A percentile compares a stretch with the other conserved stretches of the same genome.
Conservation (phyloP, 179 eudicot species). For the Nepenthes alata region DNA sequence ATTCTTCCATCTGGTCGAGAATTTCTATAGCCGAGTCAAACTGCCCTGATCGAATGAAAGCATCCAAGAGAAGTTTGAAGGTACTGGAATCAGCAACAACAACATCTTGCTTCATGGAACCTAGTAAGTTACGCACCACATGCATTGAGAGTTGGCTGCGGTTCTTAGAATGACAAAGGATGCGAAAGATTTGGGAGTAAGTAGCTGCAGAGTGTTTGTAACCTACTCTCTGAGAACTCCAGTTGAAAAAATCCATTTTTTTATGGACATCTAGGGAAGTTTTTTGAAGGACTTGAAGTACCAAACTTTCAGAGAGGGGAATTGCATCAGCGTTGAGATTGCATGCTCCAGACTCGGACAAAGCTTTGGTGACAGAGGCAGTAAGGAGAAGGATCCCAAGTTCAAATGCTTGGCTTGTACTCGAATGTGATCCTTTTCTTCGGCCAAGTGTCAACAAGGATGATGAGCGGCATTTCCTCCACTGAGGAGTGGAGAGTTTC, state of each 20-base stretch:
- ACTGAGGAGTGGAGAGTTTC: constrained; percentile 1
- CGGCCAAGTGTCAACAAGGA: constrained; percentile 11
- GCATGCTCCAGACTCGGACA: constrained; percentile 35
- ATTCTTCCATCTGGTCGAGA: constrained; percentile 43
- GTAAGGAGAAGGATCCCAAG: constrained; percentile 36
- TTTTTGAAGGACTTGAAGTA: constrained; percentile 41
- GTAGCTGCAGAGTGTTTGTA: constrained; percentile 51
- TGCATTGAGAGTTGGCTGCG: constrained; percentile 18
- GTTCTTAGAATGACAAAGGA: constrained; percentile 31
- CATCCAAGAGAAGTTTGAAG: constrained; percentile 59
- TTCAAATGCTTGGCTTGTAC: constrained; percentile 12
- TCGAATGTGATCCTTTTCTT: constrained; percentile 7
- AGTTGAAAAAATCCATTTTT: constrained; percentile 55
- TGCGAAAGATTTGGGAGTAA: constrained; percentile 43
- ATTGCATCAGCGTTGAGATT: constrained; percentile 38
- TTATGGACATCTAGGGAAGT: constrained; percentile 40
- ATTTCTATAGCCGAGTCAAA: constrained; percentile 56
- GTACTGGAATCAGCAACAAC: constrained; percentile 44
- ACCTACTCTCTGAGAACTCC: constrained; percentile 45
- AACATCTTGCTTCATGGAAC: constrained; percentile 51
- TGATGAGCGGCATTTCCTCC: constrained; percentile 16
- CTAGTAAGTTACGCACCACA: constrained; percentile 25
- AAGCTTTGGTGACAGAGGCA: constrained; percentile 52
- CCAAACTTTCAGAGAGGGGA: constrained; percentile 47
- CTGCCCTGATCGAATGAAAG: constrained; percentile 48